Conservation (phyloP, 306 rosid species). For the Acacia melanoxylon region DNA sequence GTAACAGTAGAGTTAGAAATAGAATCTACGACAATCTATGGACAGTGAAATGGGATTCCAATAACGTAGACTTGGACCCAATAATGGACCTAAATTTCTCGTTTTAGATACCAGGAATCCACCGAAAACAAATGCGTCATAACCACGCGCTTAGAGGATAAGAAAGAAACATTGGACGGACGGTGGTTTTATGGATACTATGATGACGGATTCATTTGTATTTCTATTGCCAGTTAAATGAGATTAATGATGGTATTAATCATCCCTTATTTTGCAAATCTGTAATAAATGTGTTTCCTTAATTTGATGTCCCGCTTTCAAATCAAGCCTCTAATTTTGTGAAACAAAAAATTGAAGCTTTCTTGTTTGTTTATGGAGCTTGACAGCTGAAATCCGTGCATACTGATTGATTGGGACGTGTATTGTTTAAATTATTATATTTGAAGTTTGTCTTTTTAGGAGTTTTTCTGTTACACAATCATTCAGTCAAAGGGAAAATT, state of each 20-base stretch:
- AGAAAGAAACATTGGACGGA: neutral
- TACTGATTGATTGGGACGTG: neutral
- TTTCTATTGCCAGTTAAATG: neutral
- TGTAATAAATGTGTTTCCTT: neutral
- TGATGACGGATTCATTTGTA: neutral
- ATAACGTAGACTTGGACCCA: constrained; percentile 10
- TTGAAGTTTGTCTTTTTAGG: neutral
- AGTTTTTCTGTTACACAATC: neutral
- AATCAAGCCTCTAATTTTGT: neutral
- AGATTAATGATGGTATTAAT: neutral
- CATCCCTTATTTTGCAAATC: neutral
- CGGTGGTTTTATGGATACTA: neutral
- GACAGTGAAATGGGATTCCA: neutral
- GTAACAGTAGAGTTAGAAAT: neutral
- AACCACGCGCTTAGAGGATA: neutral
- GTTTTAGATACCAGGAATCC: constrained; percentile 20
- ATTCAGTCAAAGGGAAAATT: neutral
- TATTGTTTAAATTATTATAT: neutral
- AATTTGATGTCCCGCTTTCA: neutral
- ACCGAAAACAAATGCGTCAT: constrained; percentile 2
- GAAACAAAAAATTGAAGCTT: neutral
- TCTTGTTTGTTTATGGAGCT: neutral
- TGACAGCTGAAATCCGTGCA: neutral
- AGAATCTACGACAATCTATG: constrained; percentile 38
- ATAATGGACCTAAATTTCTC: constrained; percentile 26